Percentiles rank a stretch among this genome's conserved stretches.
phyloP scores from a whole-genome alignment of 1,284 basidiomycete genomes.

The Ustilago sp. region DNA sequence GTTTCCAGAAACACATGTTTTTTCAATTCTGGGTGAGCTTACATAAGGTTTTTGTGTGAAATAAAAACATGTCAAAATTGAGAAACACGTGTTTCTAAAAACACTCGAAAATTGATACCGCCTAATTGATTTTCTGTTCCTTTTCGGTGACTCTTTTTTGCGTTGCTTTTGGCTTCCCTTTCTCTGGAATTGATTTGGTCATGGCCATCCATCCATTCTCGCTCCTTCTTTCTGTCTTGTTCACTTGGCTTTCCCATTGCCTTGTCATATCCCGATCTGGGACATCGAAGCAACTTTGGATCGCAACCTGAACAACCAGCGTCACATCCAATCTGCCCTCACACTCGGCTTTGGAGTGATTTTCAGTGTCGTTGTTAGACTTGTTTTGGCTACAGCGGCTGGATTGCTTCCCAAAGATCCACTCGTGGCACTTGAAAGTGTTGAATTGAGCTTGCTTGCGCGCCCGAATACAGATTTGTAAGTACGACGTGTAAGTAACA shows the following conservation, averaged over 20 bases:
- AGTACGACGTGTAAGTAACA: conserved; percentile 12
- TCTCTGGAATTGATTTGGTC: conserved; percentile 11
- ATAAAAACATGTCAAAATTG: too few species aligned
- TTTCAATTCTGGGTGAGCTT: too few species aligned
- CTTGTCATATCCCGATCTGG: too few species aligned
- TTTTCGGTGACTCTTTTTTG: not conserved
- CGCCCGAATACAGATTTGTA: not conserved
- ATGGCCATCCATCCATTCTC: conserved; percentile 9
- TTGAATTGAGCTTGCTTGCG: not conserved
- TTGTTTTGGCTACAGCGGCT: not conserved
- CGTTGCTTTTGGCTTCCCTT: not conserved
- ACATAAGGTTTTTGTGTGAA: too few species aligned
- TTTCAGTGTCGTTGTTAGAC: not conserved
- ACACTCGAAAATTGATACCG: too few species aligned
- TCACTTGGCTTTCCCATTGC: too few species aligned
- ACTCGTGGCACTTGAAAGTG: not conserved
- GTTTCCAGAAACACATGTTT: too few species aligned
- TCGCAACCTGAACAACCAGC: too few species aligned
- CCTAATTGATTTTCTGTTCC: not conserved
- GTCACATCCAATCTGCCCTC: too few species aligned
- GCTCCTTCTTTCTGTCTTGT: not conserved
- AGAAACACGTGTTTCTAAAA: too few species aligned
- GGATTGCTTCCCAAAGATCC: not conserved
- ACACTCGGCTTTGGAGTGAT: too few species aligned
- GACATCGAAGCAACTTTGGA: too few species aligned